These are phyloP conservation scores for Salvia rosmarinus DNA, from an alignment of 257 asterid species.

Conservation along the genomic window DNA sequence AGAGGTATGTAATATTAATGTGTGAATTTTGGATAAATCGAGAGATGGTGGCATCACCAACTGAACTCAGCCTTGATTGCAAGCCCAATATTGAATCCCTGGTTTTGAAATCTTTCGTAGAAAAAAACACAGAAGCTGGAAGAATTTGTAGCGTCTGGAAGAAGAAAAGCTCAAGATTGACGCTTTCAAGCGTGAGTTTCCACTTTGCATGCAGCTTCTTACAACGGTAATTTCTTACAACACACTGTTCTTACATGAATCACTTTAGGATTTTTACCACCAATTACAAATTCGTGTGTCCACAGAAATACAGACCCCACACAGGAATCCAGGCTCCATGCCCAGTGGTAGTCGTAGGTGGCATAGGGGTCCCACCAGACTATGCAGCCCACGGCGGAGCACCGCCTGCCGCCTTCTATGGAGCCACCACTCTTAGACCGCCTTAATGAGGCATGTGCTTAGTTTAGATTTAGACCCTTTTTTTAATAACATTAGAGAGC, in stretches of 20 bases:
- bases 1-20: too few relatives aligned
- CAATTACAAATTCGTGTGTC: not conserved
- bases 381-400: constrained; percentile 47
- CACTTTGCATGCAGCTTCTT: constrained; percentile 77
- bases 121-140: constrained; percentile 52
- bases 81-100: constrained; percentile 54
- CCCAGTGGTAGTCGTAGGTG: constrained; percentile 59
- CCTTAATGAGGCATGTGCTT: not conserved
- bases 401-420: not conserved
- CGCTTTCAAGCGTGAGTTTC: constrained; percentile 78
- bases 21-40: not conserved
- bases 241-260: too few relatives aligned
- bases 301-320: constrained; percentile 79
- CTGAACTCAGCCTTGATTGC: constrained; percentile 62
- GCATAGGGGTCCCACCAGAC: constrained; percentile 81
- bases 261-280: too few relatives aligned
- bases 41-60: constrained; percentile 52
- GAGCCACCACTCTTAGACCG: not conserved
- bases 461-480: not conserved
- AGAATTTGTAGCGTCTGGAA: constrained; percentile 69
- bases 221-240: constrained; percentile 51
- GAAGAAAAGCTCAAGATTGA: constrained; percentile 76
- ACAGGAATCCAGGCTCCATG: constrained; percentile 69
- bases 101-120: constrained; percentile 55
- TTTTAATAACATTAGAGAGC: not conserved